phyloP scores from a whole-genome alignment of 768 basidiomycete species.

The Boletus tylopilopsis region DNA sequence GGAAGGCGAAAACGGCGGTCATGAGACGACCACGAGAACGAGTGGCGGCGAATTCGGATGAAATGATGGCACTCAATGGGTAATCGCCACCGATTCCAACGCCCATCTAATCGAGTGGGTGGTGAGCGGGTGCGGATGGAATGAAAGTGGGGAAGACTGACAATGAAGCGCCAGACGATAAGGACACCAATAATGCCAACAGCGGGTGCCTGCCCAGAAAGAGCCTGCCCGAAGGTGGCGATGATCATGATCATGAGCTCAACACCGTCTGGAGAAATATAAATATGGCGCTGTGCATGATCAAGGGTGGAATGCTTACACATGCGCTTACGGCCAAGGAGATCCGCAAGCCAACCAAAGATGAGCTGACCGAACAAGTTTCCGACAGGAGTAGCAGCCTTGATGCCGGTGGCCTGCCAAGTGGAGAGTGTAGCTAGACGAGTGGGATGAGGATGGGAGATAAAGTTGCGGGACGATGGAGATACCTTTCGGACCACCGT shows the following conservation, averaged over 20 bases:
- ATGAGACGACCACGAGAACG: constrained; percentile 80
- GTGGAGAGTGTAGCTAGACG: constrained; percentile 30
- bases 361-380: constrained; percentile 72
- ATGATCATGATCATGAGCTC: constrained; percentile 78
- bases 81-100: constrained; percentile 90
- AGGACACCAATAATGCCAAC: constrained; percentile 73
- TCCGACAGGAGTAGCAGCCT: constrained; percentile 74
- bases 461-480: not conserved
- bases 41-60: constrained; percentile 83
- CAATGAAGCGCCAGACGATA: constrained; percentile 81
- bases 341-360: constrained; percentile 79
- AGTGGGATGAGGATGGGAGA: not conserved
- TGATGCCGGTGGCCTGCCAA: constrained; percentile 74
- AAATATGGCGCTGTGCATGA: not conserved
- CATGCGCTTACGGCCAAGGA: constrained; percentile 75
- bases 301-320: constrained; percentile 42
- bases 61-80: constrained; percentile 80
- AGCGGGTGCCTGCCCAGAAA: constrained; percentile 64
- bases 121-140: not conserved
- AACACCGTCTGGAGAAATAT: constrained; percentile 38
- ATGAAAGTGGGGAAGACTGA: constrained; percentile 21
- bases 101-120: constrained; percentile 48
- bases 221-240: constrained; percentile 74
- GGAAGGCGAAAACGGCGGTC: constrained; percentile 82
- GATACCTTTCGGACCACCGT: constrained; percentile 36